Evolutionary conservation across 1,284 basidiomycete species (phyloP), one percentile per base, ranked within the genome.

Genomic region (Irpex sp.): DNA sequence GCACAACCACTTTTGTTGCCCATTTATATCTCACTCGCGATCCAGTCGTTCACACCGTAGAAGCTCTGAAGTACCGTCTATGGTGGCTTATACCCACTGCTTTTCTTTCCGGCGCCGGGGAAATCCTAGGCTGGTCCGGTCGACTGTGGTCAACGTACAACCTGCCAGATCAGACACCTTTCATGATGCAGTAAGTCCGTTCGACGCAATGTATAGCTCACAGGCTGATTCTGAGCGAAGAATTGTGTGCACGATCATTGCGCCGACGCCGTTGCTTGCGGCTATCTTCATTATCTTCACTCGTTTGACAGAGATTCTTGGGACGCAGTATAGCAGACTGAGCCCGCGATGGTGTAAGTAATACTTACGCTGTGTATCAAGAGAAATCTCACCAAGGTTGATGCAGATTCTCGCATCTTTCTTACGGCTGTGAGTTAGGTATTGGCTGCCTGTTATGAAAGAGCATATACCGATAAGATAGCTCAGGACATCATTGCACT

Each of bases 11-110:
- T 7, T 18, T 28, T 4, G 18, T 37, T 8, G 9, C 57, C 21
- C 16, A 19, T 1, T 18, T 58, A 28, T 7, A 36, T 14, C 21
- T 12, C 14, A 23, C 16, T 56, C 19, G 23, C n/a, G 55, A 28
- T 39, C 48, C 37, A 77, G 75, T 74, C 2, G 42, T 75, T 0
- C 86, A 87, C 66, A 42, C 78, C 10, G 69, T 65, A 5, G 80
- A 85, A 67, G 78, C 80, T 0, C 59, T 78, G 5, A 67, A 66
- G 19, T 76, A 67, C 56, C 75, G 78, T 14, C 73, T 78, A 56
- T 86, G 82, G 80, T 83, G 79, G 72, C 69, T 84, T 8, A 67
- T 85, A 47, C 80, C 79, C 0, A 86, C 86, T 0, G 76, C 80
- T 7, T 71, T 79, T 16, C 67, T 82, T 0, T 79, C 79, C 36